Percentiles rank a stretch among this genome's conserved stretches.
These are phyloP conservation scores for Buddleja alternifolia DNA, from an alignment of 257 asterid species.

Conservation along the genomic window DNA sequence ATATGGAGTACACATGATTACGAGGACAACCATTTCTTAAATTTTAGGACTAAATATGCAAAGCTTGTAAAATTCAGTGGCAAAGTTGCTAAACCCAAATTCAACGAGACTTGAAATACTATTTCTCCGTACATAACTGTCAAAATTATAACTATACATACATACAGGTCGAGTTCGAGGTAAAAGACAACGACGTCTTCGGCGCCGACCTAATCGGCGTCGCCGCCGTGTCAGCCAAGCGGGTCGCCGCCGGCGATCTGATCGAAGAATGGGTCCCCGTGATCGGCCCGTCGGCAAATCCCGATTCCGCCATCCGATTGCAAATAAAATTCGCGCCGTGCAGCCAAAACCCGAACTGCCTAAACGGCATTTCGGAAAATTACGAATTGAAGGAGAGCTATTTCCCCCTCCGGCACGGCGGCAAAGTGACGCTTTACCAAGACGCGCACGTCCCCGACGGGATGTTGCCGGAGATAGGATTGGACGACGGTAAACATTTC, in stretches of 20 bases:
- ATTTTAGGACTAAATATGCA: no score
- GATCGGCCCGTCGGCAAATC: slow-evolving; percentile 44
- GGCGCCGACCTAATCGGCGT: slow-evolving; percentile 58
- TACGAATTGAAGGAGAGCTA: slow-evolving; percentile 44
- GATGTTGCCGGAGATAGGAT: slow-evolving; percentile 44
- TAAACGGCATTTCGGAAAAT: slow-evolving; percentile 36
- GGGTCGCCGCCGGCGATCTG: slow-evolving; percentile 41
- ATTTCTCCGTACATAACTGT: no score
- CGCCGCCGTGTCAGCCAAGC: slow-evolving; percentile 41
- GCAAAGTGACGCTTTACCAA: slow-evolving; percentile 56
- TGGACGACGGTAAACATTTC: slow-evolving; percentile 37
- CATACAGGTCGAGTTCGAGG: slow-evolving; percentile 51
- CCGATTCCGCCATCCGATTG: slow-evolving; percentile 41
- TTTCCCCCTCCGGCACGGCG: slow-evolving; percentile 60
- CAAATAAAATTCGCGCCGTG: slow-evolving; percentile 40
- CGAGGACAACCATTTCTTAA: no score
- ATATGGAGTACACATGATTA: no score
- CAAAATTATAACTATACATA: no score
- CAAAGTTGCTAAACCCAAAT: no score
- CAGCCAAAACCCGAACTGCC: slow-evolving; percentile 33
- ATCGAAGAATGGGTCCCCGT: slow-evolving; percentile 56
- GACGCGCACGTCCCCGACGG: slow-evolving; percentile 57
- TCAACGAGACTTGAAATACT: no score
- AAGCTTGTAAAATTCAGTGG: no score
- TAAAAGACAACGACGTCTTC: slow-evolving; percentile 62